Evolutionary conservation across 179 eudicot species (phyloP).

Genomic region (Drosera spatulata): DNA sequence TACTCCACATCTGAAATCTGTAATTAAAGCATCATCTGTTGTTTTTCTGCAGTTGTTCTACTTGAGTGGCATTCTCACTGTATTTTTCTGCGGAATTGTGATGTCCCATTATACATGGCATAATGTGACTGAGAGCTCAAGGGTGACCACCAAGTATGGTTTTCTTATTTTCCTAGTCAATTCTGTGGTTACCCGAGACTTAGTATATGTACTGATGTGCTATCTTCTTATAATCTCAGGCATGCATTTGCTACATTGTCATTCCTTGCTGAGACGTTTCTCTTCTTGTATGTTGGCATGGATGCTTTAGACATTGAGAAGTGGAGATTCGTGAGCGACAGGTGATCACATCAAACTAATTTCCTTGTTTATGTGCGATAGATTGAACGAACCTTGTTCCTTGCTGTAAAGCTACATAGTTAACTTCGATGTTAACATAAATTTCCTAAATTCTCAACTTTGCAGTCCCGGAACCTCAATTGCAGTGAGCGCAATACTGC

Average conservation of each 20-base stretch:
- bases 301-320: conserved; percentile 94
- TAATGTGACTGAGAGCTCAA: conserved; percentile 76
- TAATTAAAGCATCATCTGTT: conserved; percentile 3
- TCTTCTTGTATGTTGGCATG: conserved; percentile 97
- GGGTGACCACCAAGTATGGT: conserved; percentile 76
- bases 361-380: neutral
- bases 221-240: conserved; percentile 28
- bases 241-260: conserved; percentile 91
- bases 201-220: neutral
- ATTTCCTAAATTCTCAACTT: neutral
- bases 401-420: neutral
- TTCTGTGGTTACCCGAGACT: conserved; percentile 3
- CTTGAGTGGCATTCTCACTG: conserved; percentile 89
- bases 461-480: conserved; percentile 75
- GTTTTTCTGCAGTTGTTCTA: conserved; percentile 59
- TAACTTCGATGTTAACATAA: neutral
- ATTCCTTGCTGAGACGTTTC: conserved; percentile 74
- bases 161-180: neutral
- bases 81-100: conserved; percentile 94
- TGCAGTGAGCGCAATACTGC: conserved; percentile 63
- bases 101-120: conserved; percentile 99
- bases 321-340: conserved; percentile 65
- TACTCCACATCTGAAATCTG: neutral
- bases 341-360: conserved; percentile 23
- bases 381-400: too few species aligned